Evolutionary conservation across 495 filamentous ascomycete genomes (phyloP).

Genomic region (Cercophora samala): DNA sequence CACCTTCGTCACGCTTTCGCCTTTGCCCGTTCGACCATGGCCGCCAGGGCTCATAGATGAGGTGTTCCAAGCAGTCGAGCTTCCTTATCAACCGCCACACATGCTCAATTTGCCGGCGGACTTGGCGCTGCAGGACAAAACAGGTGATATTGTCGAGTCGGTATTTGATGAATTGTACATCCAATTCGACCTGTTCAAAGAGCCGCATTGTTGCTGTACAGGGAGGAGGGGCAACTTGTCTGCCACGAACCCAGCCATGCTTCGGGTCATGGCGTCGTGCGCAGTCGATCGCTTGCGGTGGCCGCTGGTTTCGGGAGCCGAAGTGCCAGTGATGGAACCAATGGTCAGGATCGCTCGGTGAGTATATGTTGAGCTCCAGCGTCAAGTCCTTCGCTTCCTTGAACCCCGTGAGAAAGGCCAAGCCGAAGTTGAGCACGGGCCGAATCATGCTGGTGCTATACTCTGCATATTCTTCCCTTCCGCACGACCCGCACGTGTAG

Average conservation of each 20-base stretch:
- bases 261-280: slow-evolving; percentile 14
- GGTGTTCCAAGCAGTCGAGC: slow-evolving; percentile 16
- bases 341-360: slow-evolving; percentile 27
- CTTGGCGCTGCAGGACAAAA: slow-evolving; percentile 14
- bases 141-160: slow-evolving; percentile 15
- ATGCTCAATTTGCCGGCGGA: slow-evolving; percentile 9
- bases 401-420: too few species aligned
- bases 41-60: slow-evolving; percentile 22
- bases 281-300: neutral
- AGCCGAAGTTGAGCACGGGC: too few species aligned
- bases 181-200: slow-evolving; percentile 4
- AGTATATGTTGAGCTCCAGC: slow-evolving; percentile 30
- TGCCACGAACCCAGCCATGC: slow-evolving; percentile 20
- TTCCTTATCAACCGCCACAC: slow-evolving; percentile 14
- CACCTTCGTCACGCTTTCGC: slow-evolving; percentile 8
- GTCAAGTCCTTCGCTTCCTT: slow-evolving; percentile 19
- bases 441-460: slow-evolving; percentile 19
- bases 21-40: slow-evolving; percentile 12
- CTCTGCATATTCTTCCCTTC: neutral
- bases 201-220: slow-evolving; percentile 16
- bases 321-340: slow-evolving; percentile 27
- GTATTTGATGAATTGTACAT: neutral
- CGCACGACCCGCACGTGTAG: slow-evolving; percentile 24
- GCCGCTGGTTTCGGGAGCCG: slow-evolving; percentile 9
- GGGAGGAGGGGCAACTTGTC: slow-evolving; percentile 18